A percentile compares a stretch with the other conserved stretches of the same genome.
Evolutionary conservation across 805 yeast species (phyloP).

Genomic region (Cyberlindnera bimundalis): DNA sequence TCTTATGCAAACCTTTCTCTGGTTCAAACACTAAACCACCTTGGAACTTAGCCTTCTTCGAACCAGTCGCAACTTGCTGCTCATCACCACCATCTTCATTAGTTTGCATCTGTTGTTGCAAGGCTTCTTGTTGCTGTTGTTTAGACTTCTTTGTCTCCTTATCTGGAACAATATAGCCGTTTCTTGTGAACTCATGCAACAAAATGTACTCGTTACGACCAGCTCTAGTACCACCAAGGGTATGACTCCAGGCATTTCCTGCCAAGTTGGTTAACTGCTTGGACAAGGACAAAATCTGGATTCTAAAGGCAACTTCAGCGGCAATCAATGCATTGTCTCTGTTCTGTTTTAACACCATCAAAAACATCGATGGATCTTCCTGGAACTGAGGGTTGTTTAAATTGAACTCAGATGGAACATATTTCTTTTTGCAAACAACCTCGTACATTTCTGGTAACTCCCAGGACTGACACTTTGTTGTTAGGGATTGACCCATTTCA

Average conservation of each 20-base stretch:
- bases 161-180: constrained; percentile 85
- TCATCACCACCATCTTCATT: constrained; percentile 31
- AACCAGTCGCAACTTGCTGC: constrained; percentile 46
- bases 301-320: constrained; percentile 74
- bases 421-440: constrained; percentile 65
- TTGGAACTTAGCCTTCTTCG: constrained; percentile 70
- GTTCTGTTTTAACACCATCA: constrained; percentile 70
- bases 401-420: constrained; percentile 67
- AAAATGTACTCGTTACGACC: constrained; percentile 93
- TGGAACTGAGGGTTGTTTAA: constrained; percentile 61
- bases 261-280: constrained; percentile 90
- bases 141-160: constrained; percentile 48
- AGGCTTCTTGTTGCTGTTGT: constrained; percentile 31
- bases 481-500: constrained; percentile 90
- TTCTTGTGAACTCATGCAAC: constrained; percentile 82
- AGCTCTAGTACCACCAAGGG: constrained; percentile 91
- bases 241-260: constrained; percentile 96
- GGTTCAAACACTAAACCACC: constrained; percentile 98
- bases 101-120: constrained; percentile 21
- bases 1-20: constrained; percentile 88
- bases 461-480: constrained; percentile 92
- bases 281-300: constrained; percentile 83
- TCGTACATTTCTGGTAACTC: constrained; percentile 88
- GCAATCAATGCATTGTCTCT: constrained; percentile 62
- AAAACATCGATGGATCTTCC: constrained; percentile 62